Evolutionary conservation across 345 rosid species (phyloP).

Genomic region (rapeseed (Brassica napus)): Da-Ae NC_063435.1:11561001-11561500

Average conservation of each 20-base stretch:
- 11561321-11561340: slow-evolving; percentile 50
- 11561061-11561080: neutral
- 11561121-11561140: slow-evolving; percentile 58
- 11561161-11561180: slow-evolving; percentile 58
- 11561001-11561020: neutral
- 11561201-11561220: slow-evolving; percentile 52
- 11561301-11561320: slow-evolving; percentile 49
- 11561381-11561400: slow-evolving; percentile 39
- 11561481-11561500: slow-evolving; percentile 32
- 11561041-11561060: neutral
- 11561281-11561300: slow-evolving; percentile 58
- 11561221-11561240: slow-evolving; percentile 44
- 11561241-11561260: slow-evolving; percentile 51
- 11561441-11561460: slow-evolving; percentile 11
- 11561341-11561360: slow-evolving; percentile 70
- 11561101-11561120: slow-evolving; percentile 55
- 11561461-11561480: slow-evolving; percentile 23
- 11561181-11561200: slow-evolving; percentile 45
- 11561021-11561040: neutral
- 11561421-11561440: slow-evolving; percentile 48
- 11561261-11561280: slow-evolving; percentile 56
- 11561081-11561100: slow-evolving; percentile 16
- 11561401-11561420: neutral
- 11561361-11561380: slow-evolving; percentile 75
- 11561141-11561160: slow-evolving; percentile 50